Base-by-base conservation (phyloP, 768 basidiomycete species). In the Boletellus emodensis region DNA sequence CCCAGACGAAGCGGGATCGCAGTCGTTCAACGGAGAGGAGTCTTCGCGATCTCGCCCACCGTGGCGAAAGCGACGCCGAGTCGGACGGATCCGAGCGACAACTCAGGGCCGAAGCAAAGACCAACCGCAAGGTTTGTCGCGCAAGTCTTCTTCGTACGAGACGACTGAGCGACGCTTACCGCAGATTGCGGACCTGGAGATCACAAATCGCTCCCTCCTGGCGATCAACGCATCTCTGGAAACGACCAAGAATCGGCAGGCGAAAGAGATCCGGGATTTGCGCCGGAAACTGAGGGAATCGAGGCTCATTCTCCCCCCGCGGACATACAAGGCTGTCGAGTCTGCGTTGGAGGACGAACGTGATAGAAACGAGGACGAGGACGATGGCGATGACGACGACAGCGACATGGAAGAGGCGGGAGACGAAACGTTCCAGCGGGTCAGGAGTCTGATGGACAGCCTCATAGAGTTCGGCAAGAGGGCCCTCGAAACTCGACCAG, bases 171-270 rank as follows among this genome's bases (percentile, higher is more conserved):
- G 36, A 39, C 34, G 13, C n/a, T 14, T 54, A 30, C 20, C 39
- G 15, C 51, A 95, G 93, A 94, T 95, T 51, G 89, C 87, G 12
- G 92, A 95, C 71, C 75, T 95, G 11, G 90, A 94, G 68, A 95
- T 95, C 61, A 86, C 90, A 6, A 94, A 92, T 66, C 78, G 81
- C 32, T 95, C 92, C 1, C 76, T 95, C 15, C 75, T 94, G 40
- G 81, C 83, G 2, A 92, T 95, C 70, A 95, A 94, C 61, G 73
- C 85, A 2, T 79, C 86, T 15, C 76, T 95, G 18, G 92, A 95
- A 67, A 79, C 83, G 33, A 79, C 81, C 32, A 92, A 90, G 68
- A 80, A 86, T 56, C 79, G 78, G 26, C 92, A 94, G 61, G 82
- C 85, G 7, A 83, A 81, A 55, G 93, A 95, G 69, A 93, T 95